These are phyloP conservation scores for Penicillium lagena DNA, from an alignment of 495 filamentous ascomycete genomes.

Conservation along the genomic window DNA sequence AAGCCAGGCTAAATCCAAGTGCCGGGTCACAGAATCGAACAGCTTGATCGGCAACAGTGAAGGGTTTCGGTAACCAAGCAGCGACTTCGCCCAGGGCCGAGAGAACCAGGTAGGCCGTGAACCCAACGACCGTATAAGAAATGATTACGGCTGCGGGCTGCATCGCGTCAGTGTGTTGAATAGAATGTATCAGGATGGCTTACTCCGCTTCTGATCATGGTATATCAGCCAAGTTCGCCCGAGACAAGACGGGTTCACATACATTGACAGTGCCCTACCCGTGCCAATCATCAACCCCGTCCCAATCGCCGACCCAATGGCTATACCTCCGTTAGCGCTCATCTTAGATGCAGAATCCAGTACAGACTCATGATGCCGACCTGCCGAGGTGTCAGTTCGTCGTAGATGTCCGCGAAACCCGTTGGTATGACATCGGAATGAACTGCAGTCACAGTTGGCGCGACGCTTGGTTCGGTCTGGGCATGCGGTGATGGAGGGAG, in stretches of 20 bases:
- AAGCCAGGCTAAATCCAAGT: slow-evolving; percentile 57
- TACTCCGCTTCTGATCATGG: slow-evolving; percentile 25
- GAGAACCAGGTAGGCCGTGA: slow-evolving; percentile 56
- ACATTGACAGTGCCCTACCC: slow-evolving; percentile 55
- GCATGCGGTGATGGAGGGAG: too few relatives aligned
- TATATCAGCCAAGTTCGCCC: background rate
- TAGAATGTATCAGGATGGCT: background rate
- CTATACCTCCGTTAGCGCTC: slow-evolving; percentile 24
- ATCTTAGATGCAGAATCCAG: background rate
- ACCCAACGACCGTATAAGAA: slow-evolving; percentile 54
- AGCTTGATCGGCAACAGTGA: slow-evolving; percentile 56
- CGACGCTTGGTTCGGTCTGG: background rate
- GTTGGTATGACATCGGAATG: background rate
- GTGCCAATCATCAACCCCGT: slow-evolving; percentile 61
- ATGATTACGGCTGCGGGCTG: slow-evolving; percentile 55
- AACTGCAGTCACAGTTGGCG: background rate
- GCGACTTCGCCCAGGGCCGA: slow-evolving; percentile 59
- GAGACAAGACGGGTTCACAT: slow-evolving; percentile 31
- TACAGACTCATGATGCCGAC: slow-evolving; percentile 61
- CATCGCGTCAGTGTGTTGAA: too few relatives aligned
- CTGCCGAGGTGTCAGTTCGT: slow-evolving; percentile 58
- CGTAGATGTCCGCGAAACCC: slow-evolving; percentile 38
- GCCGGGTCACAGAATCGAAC: slow-evolving; percentile 55
- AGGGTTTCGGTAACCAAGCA: slow-evolving; percentile 49
- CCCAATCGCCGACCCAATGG: slow-evolving; percentile 79